A percentile compares a stretch with the other conserved stretches of the same genome.
phyloP scores from a whole-genome alignment of 768 basidiomycete species.

The Coprinellus micaceus region DNA sequence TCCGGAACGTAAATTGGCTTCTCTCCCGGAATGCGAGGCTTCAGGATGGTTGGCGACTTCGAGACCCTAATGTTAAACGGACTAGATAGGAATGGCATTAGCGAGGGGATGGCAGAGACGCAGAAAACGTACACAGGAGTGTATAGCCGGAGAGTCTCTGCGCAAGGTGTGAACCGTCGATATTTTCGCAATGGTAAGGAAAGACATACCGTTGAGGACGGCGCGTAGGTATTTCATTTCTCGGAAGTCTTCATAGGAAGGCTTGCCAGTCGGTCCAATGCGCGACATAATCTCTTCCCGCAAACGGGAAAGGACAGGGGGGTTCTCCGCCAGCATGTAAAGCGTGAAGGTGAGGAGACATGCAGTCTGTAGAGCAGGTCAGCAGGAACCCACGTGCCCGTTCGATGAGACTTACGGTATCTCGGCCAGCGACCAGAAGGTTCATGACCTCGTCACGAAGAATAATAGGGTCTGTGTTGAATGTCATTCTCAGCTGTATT shows the following conservation, averaged over 20 bases:
- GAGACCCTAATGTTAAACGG: slow-evolving; percentile 9
- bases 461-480: slow-evolving; percentile 21
- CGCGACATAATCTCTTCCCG: slow-evolving; percentile 39
- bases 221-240: slow-evolving; percentile 43
- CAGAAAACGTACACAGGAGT: slow-evolving; percentile 15
- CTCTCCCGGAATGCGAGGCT: neutral
- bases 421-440: slow-evolving; percentile 42
- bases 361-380: slow-evolving; percentile 31
- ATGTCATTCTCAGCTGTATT: neutral
- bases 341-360: slow-evolving; percentile 39
- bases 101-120: neutral
- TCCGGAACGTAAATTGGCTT: neutral
- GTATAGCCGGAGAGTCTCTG: slow-evolving; percentile 20
- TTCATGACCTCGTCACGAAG: slow-evolving; percentile 41
- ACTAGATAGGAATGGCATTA: neutral
- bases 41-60: neutral
- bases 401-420: slow-evolving; percentile 27
- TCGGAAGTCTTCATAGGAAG: slow-evolving; percentile 38
- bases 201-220: slow-evolving; percentile 37
- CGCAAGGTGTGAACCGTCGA: neutral
- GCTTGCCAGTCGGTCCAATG: slow-evolving; percentile 32
- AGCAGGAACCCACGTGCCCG: neutral
- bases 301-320: slow-evolving; percentile 34
- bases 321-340: slow-evolving; percentile 46
- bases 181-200: slow-evolving; percentile 5